Percentiles rank a stretch among this genome's conserved stretches.
These are phyloP conservation scores for Trichoderma breve DNA, from an alignment of 2,329 filamentous ascomycete species.

Conservation along the genomic window DNA sequence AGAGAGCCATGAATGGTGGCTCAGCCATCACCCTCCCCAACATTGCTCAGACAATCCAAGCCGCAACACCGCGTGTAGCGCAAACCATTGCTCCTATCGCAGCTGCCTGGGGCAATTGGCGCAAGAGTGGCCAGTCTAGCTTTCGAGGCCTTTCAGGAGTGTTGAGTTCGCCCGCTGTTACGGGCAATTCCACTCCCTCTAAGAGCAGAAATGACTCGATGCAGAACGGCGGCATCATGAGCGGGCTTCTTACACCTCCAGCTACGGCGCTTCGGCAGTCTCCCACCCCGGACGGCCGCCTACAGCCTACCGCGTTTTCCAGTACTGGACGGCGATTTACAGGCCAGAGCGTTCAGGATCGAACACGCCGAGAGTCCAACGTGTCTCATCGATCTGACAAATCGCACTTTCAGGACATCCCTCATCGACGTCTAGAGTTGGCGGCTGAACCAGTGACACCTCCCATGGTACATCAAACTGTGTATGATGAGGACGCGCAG, in stretches of 20 bases:
- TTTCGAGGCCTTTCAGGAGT: constrained; percentile 49
- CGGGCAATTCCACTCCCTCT: constrained; percentile 56
- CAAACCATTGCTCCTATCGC: constrained; percentile 73
- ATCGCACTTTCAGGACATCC: constrained; percentile 40
- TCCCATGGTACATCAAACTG: constrained; percentile 58
- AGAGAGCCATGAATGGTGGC: constrained; percentile 72
- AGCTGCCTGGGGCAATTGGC: constrained; percentile 98
- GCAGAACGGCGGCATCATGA: constrained; percentile 60
- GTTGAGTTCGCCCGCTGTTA: constrained; percentile 43
- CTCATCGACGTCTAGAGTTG: constrained; percentile 42
- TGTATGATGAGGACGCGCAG: constrained; percentile 61
- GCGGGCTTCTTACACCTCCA: constrained; percentile 86
- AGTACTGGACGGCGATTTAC: constrained; percentile 59
- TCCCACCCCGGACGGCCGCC: constrained; percentile 42
- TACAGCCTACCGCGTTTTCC: constrained; percentile 60
- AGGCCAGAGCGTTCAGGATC: constrained; percentile 37
- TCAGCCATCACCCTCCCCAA: constrained; percentile 69
- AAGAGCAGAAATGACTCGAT: constrained; percentile 53
- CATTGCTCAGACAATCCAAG: constrained; percentile 73
- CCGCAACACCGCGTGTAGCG: constrained; percentile 77
- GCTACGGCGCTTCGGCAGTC: constrained; percentile 68
- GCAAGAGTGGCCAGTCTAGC: constrained; percentile 61
- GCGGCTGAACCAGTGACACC: constrained; percentile 53
- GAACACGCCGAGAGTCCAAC: constrained; percentile 32
- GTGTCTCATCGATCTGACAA: constrained; percentile 41